Evolutionary conservation across 352 stramenopile genomes (phyloP), one percentile per base, ranked within the genome.

Genomic region (Phytopythium mirpurense): DNA sequence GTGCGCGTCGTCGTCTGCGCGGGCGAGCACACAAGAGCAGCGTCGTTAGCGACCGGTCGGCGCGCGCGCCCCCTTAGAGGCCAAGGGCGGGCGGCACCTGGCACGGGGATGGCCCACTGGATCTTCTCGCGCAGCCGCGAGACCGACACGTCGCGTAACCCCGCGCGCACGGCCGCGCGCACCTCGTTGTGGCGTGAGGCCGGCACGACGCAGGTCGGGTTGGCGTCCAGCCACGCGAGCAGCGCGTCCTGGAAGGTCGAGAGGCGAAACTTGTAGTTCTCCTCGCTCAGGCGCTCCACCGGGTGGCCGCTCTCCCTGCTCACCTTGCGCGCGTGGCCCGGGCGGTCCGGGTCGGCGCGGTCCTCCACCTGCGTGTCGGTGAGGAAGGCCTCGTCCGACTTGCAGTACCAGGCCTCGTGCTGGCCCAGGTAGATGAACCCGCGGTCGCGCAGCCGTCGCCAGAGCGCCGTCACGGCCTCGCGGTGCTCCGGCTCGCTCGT

Each of bases 191-290:
- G 79, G 38, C 96, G 85, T 2, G 75, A 85, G 31, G 74, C 73
- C 4, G 97, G 96, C 51, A 91, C 83, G 60, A 99, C 91, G 51
- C 97, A 93, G 55, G 98, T 78, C 9, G 89, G 88, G 27, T 81
- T 74, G 37, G 63, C 66, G 52, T 93, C 84, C 48, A 96, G 72
- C 83, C 87, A 97, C 42, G 92, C 65, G 23, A 99, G 68, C 43
- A 99, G 69, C 62, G 70, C 69, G 23, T 98, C 77, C 66, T 98
- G 73, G 68, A 97, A 99, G 10, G 83, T 82, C 24, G 86, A 98
- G 21, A 99, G 78, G 56, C 84, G 78, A 63, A 99, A 99, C 70
- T 99, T 99, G 84, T 99, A 99, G 55, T 97, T 99, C 51, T 97
- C 79, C 73, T 99, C 97, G 56, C 97, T 86, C 23, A 98, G 67